Evolutionary conservation across 2,329 filamentous ascomycete genomes (phyloP).

Genomic region (Knoxdaviesia capensis): DNA sequence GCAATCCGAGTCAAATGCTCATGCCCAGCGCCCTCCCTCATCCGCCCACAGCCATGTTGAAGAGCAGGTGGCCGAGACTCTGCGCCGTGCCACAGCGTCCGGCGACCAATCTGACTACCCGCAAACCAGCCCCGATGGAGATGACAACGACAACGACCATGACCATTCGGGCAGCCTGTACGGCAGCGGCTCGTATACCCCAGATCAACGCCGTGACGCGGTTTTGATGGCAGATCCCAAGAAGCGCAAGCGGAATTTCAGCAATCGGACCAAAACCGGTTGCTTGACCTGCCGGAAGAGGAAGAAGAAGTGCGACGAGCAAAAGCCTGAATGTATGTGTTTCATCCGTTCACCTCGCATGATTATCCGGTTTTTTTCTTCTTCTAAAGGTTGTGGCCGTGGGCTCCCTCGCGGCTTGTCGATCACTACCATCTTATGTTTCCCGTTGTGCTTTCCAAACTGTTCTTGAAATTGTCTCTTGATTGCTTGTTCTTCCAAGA

Average conservation of each 20-base stretch:
- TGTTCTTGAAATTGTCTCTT: too few relatives aligned
- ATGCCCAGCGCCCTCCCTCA: constrained; percentile 19
- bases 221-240: constrained; percentile 40
- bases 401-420: too few relatives aligned
- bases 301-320: constrained; percentile 97
- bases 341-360: neutral
- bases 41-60: constrained; percentile 25
- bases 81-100: constrained; percentile 23
- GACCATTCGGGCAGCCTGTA: constrained; percentile 2
- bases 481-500: too few relatives aligned
- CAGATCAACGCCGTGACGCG: constrained; percentile 23
- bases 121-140: constrained; percentile 32
- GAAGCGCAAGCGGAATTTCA: constrained; percentile 65
- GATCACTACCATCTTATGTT: too few relatives aligned
- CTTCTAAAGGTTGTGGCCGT: too few relatives aligned
- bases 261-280: constrained; percentile 87
- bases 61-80: constrained; percentile 25
- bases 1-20: neutral
- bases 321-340: constrained; percentile 70
- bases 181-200: constrained; percentile 19
- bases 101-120: constrained; percentile 28
- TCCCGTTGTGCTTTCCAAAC: neutral
- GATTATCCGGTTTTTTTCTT: neutral
- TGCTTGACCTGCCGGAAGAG: constrained; percentile 79
- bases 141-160: constrained; percentile 16